Percentiles rank a stretch among this genome's conserved stretches.
phyloP scores from a whole-genome alignment of 2,329 filamentous ascomycete genomes.

The Berkeleyomyces basicola region DNA sequence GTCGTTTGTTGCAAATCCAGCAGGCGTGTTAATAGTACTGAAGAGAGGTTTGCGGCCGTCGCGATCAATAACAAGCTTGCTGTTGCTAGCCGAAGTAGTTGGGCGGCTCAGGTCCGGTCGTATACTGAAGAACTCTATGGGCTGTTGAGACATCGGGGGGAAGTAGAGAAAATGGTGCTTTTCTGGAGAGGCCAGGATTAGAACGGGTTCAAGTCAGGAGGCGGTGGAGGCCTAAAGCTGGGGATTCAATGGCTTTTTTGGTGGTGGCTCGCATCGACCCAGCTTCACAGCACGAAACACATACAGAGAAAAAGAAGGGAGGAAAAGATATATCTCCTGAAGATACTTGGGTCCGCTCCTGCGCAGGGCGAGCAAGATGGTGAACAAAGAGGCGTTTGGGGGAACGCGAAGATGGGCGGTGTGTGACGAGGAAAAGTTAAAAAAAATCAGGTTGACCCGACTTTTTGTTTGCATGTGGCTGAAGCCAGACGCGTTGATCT shows the following conservation, averaged over 20 bases:
- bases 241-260: neutral
- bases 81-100: slow-evolving; percentile 14
- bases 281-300: neutral
- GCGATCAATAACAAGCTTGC: slow-evolving; percentile 24
- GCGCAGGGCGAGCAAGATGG: neutral
- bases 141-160: slow-evolving; percentile 9
- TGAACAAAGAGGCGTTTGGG: too few relatives aligned
- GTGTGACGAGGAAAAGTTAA: neutral
- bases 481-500: too few relatives aligned
- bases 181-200: neutral
- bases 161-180: neutral
- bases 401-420: too few relatives aligned
- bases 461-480: too few relatives aligned
- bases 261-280: too few relatives aligned
- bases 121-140: slow-evolving; percentile 11
- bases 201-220: neutral
- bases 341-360: neutral
- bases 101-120: slow-evolving; percentile 12
- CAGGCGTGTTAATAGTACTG: slow-evolving; percentile 15
- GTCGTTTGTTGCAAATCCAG: slow-evolving; percentile 12
- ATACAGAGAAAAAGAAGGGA: neutral
- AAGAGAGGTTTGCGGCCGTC: slow-evolving; percentile 28
- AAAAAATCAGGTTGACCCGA: neutral
- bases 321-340: neutral
- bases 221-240: neutral